Conservation (phyloP, 1,139 yeast genomes). For the Lizanozyma gosingica region DNA sequence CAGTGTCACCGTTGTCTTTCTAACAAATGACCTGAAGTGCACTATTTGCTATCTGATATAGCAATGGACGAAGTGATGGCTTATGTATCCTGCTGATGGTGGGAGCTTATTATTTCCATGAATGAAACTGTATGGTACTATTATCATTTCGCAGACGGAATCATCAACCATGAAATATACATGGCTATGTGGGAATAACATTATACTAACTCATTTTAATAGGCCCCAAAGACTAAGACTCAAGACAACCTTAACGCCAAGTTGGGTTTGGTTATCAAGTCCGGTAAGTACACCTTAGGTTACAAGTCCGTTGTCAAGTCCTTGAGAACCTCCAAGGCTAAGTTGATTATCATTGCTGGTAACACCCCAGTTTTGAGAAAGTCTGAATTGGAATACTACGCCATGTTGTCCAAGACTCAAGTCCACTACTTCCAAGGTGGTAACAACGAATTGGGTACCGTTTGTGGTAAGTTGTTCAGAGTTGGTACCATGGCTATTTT, state of each 20-base stretch:
- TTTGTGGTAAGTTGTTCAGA: slow-evolving; percentile 99
- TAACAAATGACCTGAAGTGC: no score
- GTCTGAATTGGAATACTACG: slow-evolving; percentile 99
- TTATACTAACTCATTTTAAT: slow-evolving; percentile 22
- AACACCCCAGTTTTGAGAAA: slow-evolving; percentile 99
- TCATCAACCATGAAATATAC: no score
- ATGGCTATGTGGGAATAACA: background rate
- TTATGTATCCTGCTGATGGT: no score
- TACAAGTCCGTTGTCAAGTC: slow-evolving; percentile 99
- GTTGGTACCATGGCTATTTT: slow-evolving; percentile 94
- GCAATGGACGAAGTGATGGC: no score
- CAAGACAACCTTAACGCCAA: slow-evolving; percentile 97
- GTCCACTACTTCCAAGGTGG: slow-evolving; percentile 99
- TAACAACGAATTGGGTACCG: slow-evolving; percentile 99
- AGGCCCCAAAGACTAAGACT: slow-evolving; percentile 94
- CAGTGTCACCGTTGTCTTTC: no score
- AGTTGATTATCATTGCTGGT: slow-evolving; percentile 96
- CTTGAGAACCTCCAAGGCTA: slow-evolving; percentile 98
- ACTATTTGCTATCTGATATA: no score
- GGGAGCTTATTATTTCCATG: background rate
- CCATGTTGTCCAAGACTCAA: slow-evolving; percentile 98
- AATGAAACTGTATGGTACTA: background rate
- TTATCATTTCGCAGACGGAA: background rate
- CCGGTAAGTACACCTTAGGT: slow-evolving; percentile 99
- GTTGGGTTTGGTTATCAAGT: slow-evolving; percentile 96